Evolutionary conservation across 1,284 basidiomycete species (phyloP).

Genomic region (Cutaneotrichosporon arboriforme): DNA sequence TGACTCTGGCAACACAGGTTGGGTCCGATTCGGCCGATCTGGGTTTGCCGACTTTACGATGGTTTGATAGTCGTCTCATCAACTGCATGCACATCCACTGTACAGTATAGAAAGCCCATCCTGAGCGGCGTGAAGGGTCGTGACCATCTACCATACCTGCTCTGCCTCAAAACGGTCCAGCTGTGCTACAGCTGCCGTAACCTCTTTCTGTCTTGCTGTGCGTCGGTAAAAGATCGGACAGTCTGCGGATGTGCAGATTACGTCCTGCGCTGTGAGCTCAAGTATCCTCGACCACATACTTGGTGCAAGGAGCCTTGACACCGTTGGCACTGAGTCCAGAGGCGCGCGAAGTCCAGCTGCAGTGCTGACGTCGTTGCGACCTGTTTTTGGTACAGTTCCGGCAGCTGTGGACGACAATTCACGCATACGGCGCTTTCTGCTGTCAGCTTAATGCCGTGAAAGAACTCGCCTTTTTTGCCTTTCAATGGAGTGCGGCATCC

Average conservation of each 20-base stretch:
- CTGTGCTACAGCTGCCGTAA: slow-evolving; percentile 69
- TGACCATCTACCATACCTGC: slow-evolving; percentile 35
- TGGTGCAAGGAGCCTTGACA: slow-evolving; percentile 94
- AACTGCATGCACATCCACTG: slow-evolving; percentile 2
- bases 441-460: slow-evolving; percentile 11
- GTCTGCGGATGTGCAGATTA: slow-evolving; percentile 92
- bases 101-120: not conserved
- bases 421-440: slow-evolving; percentile 85
- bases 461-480: slow-evolving; percentile 61
- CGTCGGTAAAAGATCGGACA: slow-evolving; percentile 98
- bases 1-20: slow-evolving; percentile 80
- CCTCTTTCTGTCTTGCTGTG: slow-evolving; percentile 94
- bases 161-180: slow-evolving; percentile 72
- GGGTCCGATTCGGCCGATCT: slow-evolving; percentile 81
- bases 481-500: slow-evolving; percentile 85
- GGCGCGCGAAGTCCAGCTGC: slow-evolving; percentile 81
- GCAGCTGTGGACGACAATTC: slow-evolving; percentile 76
- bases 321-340: slow-evolving; percentile 96
- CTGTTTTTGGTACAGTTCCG: slow-evolving; percentile 88
- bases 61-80: slow-evolving; percentile 30
- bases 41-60: slow-evolving; percentile 78
- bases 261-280: slow-evolving; percentile 60
- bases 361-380: slow-evolving; percentile 63
- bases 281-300: slow-evolving; percentile 47
- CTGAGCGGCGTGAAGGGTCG: too few species aligned